Conservation (phyloP, 2,329 filamentous ascomycete genomes). For the Ascosphaera aggregata region DNA sequence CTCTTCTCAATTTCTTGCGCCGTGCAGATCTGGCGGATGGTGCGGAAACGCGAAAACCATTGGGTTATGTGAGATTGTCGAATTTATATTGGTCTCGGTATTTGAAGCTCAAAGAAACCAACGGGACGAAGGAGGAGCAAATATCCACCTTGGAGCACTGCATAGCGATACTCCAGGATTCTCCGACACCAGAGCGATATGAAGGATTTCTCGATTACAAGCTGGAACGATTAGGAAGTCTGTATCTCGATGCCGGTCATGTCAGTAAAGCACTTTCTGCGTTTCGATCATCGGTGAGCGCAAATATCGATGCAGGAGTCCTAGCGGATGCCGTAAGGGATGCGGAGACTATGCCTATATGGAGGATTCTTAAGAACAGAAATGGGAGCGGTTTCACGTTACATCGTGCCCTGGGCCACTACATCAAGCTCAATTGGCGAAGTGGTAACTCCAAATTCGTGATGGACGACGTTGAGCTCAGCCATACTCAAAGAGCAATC, state of each 20-base stretch:
- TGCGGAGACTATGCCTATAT: constrained; percentile 10
- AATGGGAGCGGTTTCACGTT: constrained; percentile 15
- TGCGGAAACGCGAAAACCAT: not conserved
- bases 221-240: constrained; percentile 20
- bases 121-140: constrained; percentile 13
- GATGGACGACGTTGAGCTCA: constrained; percentile 13
- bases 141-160: constrained; percentile 18
- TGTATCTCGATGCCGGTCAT: constrained; percentile 18
- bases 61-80: constrained; percentile 16
- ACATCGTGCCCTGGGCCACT: constrained; percentile 15
- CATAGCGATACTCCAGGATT: constrained; percentile 14
- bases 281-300: constrained; percentile 18
- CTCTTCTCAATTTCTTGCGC: constrained; percentile 13
- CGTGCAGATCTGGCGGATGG: constrained; percentile 1
- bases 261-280: constrained; percentile 13
- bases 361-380: constrained; percentile 12
- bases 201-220: constrained; percentile 20
- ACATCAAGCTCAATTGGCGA: constrained; percentile 10
- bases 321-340: constrained; percentile 12
- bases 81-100: constrained; percentile 26
- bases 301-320: constrained; percentile 17
- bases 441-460: constrained; percentile 4
- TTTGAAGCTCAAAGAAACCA: constrained; percentile 17
- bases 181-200: constrained; percentile 13
- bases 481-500: constrained; percentile 9